These are phyloP conservation scores for Hirsutella rhossiliensis DNA, from an alignment of 2,329 filamentous ascomycete species.

Conservation along the genomic window DNA sequence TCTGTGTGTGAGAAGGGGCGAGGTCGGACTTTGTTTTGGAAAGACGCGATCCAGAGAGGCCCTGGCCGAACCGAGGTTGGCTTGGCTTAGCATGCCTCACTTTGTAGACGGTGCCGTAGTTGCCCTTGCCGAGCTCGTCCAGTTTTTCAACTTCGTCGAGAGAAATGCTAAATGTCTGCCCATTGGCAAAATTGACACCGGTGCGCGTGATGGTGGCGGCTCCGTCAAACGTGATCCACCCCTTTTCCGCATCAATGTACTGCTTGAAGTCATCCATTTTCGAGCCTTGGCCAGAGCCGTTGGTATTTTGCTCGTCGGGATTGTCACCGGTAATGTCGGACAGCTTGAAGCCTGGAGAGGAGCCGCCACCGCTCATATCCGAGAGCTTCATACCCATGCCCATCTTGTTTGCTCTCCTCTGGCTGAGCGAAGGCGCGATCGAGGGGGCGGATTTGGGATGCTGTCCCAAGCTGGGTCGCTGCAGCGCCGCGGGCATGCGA, in stretches of 20 bases:
- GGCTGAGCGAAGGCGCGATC: constrained; percentile 48
- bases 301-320: constrained; percentile 13
- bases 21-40: constrained; percentile 24
- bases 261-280: constrained; percentile 54
- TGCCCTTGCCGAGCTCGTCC: constrained; percentile 91
- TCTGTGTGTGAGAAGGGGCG: constrained; percentile 16
- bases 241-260: constrained; percentile 83
- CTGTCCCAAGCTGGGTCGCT: constrained; percentile 32
- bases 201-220: constrained; percentile 82
- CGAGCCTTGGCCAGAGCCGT: constrained; percentile 28
- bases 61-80: constrained; percentile 45
- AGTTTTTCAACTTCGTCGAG: constrained; percentile 89
- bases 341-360: constrained; percentile 26
- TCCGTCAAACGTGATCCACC: constrained; percentile 83
- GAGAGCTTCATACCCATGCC: constrained; percentile 42
- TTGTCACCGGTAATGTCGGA: constrained; percentile 24
- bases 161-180: constrained; percentile 84
- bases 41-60: constrained; percentile 35
- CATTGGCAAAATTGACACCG: constrained; percentile 86
- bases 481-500: constrained; percentile 26
- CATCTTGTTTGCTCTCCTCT: constrained; percentile 44
- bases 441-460: constrained; percentile 43
- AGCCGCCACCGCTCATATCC: constrained; percentile 28
- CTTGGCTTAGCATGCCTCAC: constrained; percentile 68
- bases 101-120: constrained; percentile 97